Percentiles rank a stretch among this genome's conserved stretches.
Conservation (phyloP, 345 rosid species). For the Dipteronia sinensis region DNA sequence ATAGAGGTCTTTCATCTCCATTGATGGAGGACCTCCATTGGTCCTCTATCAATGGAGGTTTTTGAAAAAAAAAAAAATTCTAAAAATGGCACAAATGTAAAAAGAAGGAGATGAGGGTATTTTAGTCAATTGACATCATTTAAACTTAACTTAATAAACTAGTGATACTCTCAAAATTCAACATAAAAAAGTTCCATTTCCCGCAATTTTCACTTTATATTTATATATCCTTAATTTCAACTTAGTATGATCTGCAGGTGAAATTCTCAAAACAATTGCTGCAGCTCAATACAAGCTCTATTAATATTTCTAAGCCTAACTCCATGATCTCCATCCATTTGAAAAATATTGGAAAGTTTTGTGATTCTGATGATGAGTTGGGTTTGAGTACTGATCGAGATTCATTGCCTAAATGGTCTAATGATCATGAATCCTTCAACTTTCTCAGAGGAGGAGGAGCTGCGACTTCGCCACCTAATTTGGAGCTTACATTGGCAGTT, state of each 20-base stretch:
- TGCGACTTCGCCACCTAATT: slow-evolving; percentile 17
- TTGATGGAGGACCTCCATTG: too few species aligned
- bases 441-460: background rate
- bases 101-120: too few species aligned
- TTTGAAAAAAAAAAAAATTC: too few species aligned
- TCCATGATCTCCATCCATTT: too few species aligned
- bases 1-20: too few species aligned
- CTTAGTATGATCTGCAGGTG: slow-evolving; percentile 1
- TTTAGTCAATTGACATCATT: too few species aligned
- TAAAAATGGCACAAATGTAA: too few species aligned
- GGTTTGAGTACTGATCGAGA: background rate
- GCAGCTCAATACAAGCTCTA: background rate
- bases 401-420: background rate
- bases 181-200: too few species aligned
- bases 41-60: too few species aligned
- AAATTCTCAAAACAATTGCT: slow-evolving; percentile 4
- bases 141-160: too few species aligned
- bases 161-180: too few species aligned
- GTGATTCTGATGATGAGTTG: background rate
- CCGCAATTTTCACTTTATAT: too few species aligned
- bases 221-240: background rate
- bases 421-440: slow-evolving; percentile 3
- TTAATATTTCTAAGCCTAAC: background rate
- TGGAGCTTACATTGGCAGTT: slow-evolving; percentile 29
- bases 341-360: background rate